Conservation (phyloP, 257 asterid genomes). For the Solanum gracilifrons region DNA sequence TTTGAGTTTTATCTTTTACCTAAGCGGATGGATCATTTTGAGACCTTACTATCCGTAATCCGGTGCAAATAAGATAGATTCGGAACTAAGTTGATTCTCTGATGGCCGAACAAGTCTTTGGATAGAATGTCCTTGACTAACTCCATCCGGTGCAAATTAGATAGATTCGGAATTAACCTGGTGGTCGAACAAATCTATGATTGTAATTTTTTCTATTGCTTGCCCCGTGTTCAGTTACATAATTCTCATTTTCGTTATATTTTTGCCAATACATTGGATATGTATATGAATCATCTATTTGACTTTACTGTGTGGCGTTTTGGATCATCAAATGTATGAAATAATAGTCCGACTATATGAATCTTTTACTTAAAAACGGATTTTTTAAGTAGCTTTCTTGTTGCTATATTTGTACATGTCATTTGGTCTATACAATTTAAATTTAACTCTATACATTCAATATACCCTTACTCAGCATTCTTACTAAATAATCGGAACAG, state of each 20-base stretch:
- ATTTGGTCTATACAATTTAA: too few relatives aligned
- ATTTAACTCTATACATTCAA: too few relatives aligned
- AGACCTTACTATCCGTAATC: background rate
- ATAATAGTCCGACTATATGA: background rate
- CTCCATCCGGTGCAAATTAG: background rate
- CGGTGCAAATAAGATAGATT: background rate
- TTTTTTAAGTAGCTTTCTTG: background rate
- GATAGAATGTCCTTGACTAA: background rate
- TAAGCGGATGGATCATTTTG: background rate
- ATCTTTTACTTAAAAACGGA: background rate
- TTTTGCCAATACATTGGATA: background rate
- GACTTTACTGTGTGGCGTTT: background rate
- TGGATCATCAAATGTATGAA: background rate
- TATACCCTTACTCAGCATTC: too few relatives aligned
- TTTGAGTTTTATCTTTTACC: background rate
- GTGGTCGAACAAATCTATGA: background rate
- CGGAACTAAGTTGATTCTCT: background rate
- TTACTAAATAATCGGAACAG: too few relatives aligned
- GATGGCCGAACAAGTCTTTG: background rate
- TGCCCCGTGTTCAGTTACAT: background rate
- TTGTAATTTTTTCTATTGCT: background rate
- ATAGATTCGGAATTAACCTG: accelerated
- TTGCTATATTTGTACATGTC: background rate
- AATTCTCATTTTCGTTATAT: background rate
- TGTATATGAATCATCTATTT: background rate